These are phyloP conservation scores for Tremella yokohamensis DNA, from an alignment of 768 basidiomycete species.

Conservation along the genomic window DNA sequence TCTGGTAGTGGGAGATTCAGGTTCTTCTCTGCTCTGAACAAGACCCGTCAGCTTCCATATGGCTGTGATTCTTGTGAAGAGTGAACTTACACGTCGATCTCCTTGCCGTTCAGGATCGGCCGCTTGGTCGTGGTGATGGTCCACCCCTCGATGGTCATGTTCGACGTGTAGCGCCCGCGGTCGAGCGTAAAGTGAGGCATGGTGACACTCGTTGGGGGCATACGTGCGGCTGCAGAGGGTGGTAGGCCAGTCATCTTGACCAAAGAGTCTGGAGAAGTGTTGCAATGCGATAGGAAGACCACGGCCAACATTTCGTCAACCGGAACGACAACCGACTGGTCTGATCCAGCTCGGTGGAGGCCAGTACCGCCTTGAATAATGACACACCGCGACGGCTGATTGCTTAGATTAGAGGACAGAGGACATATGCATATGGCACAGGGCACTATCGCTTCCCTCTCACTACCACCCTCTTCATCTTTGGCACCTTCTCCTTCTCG, in stretches of 20 bases:
- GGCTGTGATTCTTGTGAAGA: neutral
- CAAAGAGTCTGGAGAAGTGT: too few relatives aligned
- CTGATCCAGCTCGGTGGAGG: too few relatives aligned
- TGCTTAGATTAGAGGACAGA: neutral
- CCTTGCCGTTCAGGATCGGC: slow-evolving; percentile 58
- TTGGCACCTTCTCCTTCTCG: slow-evolving; percentile 35
- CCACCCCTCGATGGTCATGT: slow-evolving; percentile 44
- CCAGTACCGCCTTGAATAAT: neutral
- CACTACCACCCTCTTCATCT: slow-evolving; percentile 50
- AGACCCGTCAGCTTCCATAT: neutral
- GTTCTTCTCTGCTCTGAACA: slow-evolving; percentile 44
- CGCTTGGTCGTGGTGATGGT: slow-evolving; percentile 45
- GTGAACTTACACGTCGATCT: slow-evolving; percentile 58
- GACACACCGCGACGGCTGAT: too few relatives aligned
- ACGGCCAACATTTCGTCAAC: too few relatives aligned
- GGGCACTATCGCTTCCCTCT: slow-evolving; percentile 44
- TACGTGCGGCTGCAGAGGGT: neutral
- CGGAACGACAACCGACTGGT: too few relatives aligned
- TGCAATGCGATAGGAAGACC: too few relatives aligned
- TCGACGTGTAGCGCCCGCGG: neutral
- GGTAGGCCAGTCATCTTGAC: too few relatives aligned
- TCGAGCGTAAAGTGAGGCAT: neutral
- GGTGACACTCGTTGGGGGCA: neutral
- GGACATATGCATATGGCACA: neutral
- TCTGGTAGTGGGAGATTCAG: slow-evolving; percentile 80